phyloP scores from a whole-genome alignment of 495 filamentous ascomycete species.

The Aspergillus mulundensis region DNA sequence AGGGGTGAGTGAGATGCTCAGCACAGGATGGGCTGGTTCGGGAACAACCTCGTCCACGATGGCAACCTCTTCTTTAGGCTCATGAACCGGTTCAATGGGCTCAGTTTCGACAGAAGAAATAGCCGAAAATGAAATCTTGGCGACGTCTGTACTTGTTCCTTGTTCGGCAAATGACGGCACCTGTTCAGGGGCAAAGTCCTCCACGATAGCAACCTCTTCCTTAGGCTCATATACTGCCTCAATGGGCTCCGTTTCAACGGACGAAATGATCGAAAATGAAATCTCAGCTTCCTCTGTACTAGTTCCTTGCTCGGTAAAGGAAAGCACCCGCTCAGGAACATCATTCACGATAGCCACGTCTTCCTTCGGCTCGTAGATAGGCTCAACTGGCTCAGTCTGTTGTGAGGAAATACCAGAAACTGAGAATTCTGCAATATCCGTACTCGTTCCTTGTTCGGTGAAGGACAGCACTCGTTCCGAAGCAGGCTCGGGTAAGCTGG shows the following conservation, averaged over 20 bases:
- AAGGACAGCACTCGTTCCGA: background rate
- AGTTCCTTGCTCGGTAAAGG: background rate
- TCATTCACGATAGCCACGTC: background rate
- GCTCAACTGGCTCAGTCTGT: background rate
- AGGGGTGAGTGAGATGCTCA: constrained; percentile 32
- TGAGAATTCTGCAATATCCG: background rate
- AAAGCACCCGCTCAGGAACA: background rate
- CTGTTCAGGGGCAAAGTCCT: constrained; percentile 14
- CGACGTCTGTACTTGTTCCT: constrained; percentile 15
- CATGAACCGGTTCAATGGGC: constrained; percentile 3
- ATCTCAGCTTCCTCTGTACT: background rate
- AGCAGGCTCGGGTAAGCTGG: constrained; percentile 17
- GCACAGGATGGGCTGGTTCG: constrained; percentile 26
- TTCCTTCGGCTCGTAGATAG: background rate
- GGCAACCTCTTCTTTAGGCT: constrained; percentile 18
- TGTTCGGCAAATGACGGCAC: constrained; percentile 18
- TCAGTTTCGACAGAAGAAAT: constrained; percentile 12
- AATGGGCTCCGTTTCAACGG: background rate
- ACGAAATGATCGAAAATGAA: background rate
- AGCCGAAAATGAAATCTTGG: constrained; percentile 36
- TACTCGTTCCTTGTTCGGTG: background rate
- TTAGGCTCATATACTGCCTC: background rate
- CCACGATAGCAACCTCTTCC: background rate
- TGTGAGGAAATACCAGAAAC: background rate
- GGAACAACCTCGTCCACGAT: constrained; percentile 11